Conservation (phyloP, 306 rosid genomes). For the Fagus sylvatica region DNA sequence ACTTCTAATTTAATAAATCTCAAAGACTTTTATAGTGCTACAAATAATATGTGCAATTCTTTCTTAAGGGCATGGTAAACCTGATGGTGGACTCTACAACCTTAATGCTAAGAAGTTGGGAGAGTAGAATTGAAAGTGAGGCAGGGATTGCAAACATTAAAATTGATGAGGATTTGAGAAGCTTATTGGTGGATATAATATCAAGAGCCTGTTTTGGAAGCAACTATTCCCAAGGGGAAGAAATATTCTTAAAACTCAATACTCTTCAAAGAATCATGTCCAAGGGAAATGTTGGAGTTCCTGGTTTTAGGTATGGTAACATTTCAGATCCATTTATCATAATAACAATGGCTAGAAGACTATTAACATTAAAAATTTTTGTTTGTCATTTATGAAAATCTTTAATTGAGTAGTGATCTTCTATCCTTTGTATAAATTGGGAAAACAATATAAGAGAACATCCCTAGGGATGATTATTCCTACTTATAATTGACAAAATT, state of each 20-base stretch:
- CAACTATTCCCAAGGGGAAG: constrained; percentile 56
- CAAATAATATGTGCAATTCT: neutral
- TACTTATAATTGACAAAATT: neutral
- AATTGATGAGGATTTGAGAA: constrained; percentile 48
- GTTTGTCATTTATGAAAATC: neutral
- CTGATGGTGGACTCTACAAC: constrained; percentile 61
- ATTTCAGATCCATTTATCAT: neutral
- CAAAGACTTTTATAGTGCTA: no score
- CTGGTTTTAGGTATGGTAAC: constrained; percentile 47
- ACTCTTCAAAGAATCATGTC: constrained; percentile 53
- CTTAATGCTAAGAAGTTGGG: constrained; percentile 50
- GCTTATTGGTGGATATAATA: constrained; percentile 63
- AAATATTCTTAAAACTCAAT: constrained; percentile 63
- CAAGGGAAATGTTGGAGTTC: constrained; percentile 47
- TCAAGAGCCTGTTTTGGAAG: constrained; percentile 73
- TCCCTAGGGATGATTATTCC: neutral
- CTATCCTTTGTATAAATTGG: no score
- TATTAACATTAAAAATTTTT: neutral
- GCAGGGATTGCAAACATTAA: constrained; percentile 46
- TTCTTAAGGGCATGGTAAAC: constrained; percentile 55
- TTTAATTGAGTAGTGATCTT: neutral
- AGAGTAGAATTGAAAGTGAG: constrained; percentile 39
- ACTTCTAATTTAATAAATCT: no score
- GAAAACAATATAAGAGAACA: no score
- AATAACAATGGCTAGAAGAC: neutral